phyloP scores from a whole-genome alignment of 192 early-diverging fungal genomes.

The Coemansia sp. region DNA sequence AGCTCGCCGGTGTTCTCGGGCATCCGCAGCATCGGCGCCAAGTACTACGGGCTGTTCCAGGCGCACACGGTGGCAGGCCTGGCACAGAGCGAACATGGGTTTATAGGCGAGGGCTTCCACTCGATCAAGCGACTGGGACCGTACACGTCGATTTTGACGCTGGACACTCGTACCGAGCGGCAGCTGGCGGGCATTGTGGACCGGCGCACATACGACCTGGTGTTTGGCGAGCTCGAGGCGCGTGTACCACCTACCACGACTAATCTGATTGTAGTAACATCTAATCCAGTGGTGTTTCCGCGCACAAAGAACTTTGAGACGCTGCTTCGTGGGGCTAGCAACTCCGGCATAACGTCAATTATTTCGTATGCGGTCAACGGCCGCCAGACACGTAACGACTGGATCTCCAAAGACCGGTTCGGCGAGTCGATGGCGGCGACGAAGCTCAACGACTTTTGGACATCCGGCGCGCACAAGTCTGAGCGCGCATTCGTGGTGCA shows the following conservation, averaged over 20 bases:
- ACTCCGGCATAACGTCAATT: conserved; percentile 44
- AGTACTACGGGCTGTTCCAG: conserved; percentile 84
- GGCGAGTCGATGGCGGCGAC: conserved; percentile 75
- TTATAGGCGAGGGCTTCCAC: conserved; percentile 57
- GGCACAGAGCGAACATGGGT: conserved; percentile 57
- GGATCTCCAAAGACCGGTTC: conserved; percentile 57
- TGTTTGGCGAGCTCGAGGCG: conserved; percentile 56
- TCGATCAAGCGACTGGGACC: conserved; percentile 67
- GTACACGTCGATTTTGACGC: conserved; percentile 61
- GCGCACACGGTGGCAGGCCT: conserved; percentile 64
- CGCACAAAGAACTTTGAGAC: conserved; percentile 67
- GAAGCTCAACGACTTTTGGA: conserved; percentile 75
- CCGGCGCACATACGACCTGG: conserved; percentile 59
- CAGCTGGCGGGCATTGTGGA: conserved; percentile 61
- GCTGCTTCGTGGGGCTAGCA: conserved; percentile 58
- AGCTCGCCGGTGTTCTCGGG: conserved; percentile 63
- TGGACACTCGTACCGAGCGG: conserved; percentile 75
- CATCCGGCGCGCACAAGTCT: conserved; percentile 58
- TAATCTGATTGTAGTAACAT: conserved; percentile 66
- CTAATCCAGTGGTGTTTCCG: conserved; percentile 73
- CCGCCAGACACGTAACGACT: conserved; percentile 43
- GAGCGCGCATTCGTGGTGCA: conserved; percentile 68
- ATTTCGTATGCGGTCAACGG: conserved; percentile 40
- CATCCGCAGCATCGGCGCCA: conserved; percentile 63
- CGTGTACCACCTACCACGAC: conserved; percentile 57